Evolutionary conservation across 768 basidiomycete species (phyloP).

Genomic region (Podaxis sp.): DNA sequence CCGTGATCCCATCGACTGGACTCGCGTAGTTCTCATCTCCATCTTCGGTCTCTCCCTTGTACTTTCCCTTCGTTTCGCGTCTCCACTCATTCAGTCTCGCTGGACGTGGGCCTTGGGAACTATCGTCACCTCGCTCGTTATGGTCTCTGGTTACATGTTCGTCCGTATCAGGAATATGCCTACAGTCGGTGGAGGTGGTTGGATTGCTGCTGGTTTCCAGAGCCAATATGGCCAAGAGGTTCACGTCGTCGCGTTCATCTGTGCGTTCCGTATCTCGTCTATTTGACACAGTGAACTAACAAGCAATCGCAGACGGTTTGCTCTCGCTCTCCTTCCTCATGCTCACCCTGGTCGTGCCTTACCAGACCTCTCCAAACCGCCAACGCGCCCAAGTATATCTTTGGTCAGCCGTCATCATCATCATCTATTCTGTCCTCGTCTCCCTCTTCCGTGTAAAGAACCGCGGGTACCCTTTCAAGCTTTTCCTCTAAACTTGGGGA

Average conservation of each 20-base stretch:
- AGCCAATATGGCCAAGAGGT: constrained; percentile 94
- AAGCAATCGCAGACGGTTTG: constrained; percentile 68
- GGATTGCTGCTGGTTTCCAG: constrained; percentile 88
- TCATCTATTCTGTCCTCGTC: constrained; percentile 85
- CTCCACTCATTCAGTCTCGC: constrained; percentile 64
- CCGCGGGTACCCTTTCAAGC: constrained; percentile 80
- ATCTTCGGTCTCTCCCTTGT: constrained; percentile 46
- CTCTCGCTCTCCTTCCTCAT: constrained; percentile 78
- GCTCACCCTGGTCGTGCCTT: constrained; percentile 79
- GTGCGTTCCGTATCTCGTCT: constrained; percentile 47
- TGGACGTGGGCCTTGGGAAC: constrained; percentile 76
- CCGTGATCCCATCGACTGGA: constrained; percentile 75
- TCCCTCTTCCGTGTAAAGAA: constrained; percentile 92
- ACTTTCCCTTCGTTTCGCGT: constrained; percentile 57
- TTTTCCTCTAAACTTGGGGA: constrained; percentile 51
- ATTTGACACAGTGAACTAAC: constrained; percentile 12
- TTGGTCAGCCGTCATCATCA: constrained; percentile 79
- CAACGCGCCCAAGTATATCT: constrained; percentile 89
- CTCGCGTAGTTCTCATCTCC: constrained; percentile 47
- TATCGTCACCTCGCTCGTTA: constrained; percentile 66
- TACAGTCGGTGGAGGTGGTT: constrained; percentile 56
- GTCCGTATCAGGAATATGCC: constrained; percentile 85
- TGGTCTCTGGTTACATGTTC: constrained; percentile 97
- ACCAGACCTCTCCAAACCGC: constrained; percentile 64
- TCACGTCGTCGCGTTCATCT: constrained; percentile 80